Evolutionary conservation across 345 rosid species (phyloP), one percentile per base, ranked within the genome.

Genomic region (Angophora floribunda): DNA sequence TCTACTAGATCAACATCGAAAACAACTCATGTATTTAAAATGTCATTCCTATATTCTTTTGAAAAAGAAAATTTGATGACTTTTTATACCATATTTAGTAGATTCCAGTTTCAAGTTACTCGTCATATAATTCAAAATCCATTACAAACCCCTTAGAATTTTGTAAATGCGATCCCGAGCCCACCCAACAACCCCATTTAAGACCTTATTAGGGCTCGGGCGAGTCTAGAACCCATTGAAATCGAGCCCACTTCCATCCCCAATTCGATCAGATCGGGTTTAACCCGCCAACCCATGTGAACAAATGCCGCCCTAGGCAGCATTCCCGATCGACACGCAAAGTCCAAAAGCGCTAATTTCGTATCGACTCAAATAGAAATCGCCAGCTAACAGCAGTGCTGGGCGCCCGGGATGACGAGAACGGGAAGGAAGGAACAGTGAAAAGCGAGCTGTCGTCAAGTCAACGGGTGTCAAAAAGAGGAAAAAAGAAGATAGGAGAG

Each of bases 141-240:
- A 67, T 32, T 10, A 1, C 24, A 4, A 30, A 30, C 41, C 16
- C 4, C 10, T 0, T 19, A 53, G 10, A 19, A 53, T 53, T 53
- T 53, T 19, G 59, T 2, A 53, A 53, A 53, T 6, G 24, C 1
- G 44, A 65, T 65, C 44, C 21, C 78, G 7, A 30, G 41, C 41
- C 9, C 0, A 0, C 44, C 41, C 0, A 1, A 10, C 41, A 32
- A 16, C 44, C 7, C 6, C 79, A 67, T 32, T 67, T 16, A 32
- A 67, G 79, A 36, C 19, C 22, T 22, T 32, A 0, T 19, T 32
- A 16, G 44, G 79, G 11, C 6, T 16, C 3, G 12, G 22, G 36
- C 0, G 22, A 15, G 45, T 4, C 0, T 12, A 32, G 22, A 16
- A 0, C 79, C 13, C 0, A 10, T 16, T 1, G 10, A 70, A 70